Evolutionary conservation across 2,329 filamentous ascomycete species (phyloP).

Genomic region (Fusarium sp.): DNA sequence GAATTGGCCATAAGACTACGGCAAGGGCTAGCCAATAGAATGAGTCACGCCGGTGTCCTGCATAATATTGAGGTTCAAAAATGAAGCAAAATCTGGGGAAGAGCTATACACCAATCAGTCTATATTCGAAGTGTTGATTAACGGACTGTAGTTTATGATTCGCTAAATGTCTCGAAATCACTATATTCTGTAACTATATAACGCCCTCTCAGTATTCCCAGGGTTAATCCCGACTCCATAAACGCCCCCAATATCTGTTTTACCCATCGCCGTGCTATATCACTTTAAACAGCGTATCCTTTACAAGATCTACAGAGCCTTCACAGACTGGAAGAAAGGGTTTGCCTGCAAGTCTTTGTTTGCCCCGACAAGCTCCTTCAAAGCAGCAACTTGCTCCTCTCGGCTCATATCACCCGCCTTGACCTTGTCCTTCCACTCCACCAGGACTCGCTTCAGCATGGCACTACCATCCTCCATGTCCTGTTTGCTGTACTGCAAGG

Average conservation of each 20-base stretch:
- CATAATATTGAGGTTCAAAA: not conserved
- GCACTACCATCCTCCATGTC: slow-evolving; percentile 91
- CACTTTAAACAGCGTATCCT: not conserved
- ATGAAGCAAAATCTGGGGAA: not conserved
- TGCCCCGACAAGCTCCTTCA: slow-evolving; percentile 81
- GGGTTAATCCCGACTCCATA: slow-evolving; percentile 8
- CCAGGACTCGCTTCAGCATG: slow-evolving; percentile 83
- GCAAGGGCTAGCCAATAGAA: not conserved
- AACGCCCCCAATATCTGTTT: slow-evolving; percentile 24
- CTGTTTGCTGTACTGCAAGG: slow-evolving; percentile 76
- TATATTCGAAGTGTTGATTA: not conserved
- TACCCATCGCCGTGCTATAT: slow-evolving; percentile 3
- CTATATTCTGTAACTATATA: slow-evolving; percentile 10
- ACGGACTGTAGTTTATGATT: slow-evolving; percentile 9
- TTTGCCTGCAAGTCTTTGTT: slow-evolving; percentile 74
- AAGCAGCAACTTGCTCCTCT: slow-evolving; percentile 80
- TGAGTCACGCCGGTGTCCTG: slow-evolving; percentile 26
- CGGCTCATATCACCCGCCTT: slow-evolving; percentile 69
- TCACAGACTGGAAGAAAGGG: slow-evolving; percentile 76
- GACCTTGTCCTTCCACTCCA: slow-evolving; percentile 86
- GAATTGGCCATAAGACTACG: not conserved
- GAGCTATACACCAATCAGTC: not conserved
- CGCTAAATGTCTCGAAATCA: not conserved
- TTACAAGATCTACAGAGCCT: slow-evolving; percentile 57
- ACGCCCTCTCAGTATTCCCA: slow-evolving; percentile 20